These are phyloP conservation scores for Cordyceps farinosa DNA, from an alignment of 2,329 filamentous ascomycete genomes.

Conservation along the genomic window DNA sequence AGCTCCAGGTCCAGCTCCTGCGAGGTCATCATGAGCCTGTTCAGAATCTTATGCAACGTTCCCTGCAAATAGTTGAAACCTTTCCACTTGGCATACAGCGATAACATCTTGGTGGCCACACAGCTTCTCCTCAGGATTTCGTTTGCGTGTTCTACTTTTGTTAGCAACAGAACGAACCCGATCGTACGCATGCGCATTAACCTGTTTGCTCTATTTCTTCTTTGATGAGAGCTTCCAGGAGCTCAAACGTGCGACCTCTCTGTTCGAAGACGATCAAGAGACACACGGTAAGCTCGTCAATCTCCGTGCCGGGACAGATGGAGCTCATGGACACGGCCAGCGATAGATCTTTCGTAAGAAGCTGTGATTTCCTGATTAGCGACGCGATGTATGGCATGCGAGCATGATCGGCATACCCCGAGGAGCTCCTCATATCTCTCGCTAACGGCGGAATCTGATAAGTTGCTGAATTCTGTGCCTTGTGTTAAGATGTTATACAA, in stretches of 20 bases:
- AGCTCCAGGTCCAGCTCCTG: slow-evolving; percentile 66
- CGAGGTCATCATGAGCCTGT: slow-evolving; percentile 62
- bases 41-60: slow-evolving; percentile 64
- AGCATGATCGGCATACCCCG: slow-evolving; percentile 39
- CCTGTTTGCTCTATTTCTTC: slow-evolving; percentile 66
- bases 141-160: slow-evolving; percentile 56
- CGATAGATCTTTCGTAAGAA: slow-evolving; percentile 60
- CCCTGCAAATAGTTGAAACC: slow-evolving; percentile 59
- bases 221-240: slow-evolving; percentile 64
- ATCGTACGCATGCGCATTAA: slow-evolving; percentile 23
- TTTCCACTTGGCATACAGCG: slow-evolving; percentile 70
- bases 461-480: slow-evolving; percentile 66
- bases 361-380: slow-evolving; percentile 31
- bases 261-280: slow-evolving; percentile 68
- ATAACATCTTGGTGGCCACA: slow-evolving; percentile 70
- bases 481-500: slow-evolving; percentile 69
- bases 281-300: slow-evolving; percentile 66
- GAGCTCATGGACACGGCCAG: slow-evolving; percentile 62
- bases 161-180: slow-evolving; percentile 18
- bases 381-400: slow-evolving; percentile 14
- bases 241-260: slow-evolving; percentile 57
- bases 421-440: slow-evolving; percentile 66
- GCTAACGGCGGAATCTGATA: slow-evolving; percentile 63
- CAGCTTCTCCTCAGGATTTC: slow-evolving; percentile 65
- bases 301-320: slow-evolving; percentile 63